These are phyloP conservation scores for Penicillium cinerascens DNA, from an alignment of 495 filamentous ascomycete species.

Conservation along the genomic window DNA sequence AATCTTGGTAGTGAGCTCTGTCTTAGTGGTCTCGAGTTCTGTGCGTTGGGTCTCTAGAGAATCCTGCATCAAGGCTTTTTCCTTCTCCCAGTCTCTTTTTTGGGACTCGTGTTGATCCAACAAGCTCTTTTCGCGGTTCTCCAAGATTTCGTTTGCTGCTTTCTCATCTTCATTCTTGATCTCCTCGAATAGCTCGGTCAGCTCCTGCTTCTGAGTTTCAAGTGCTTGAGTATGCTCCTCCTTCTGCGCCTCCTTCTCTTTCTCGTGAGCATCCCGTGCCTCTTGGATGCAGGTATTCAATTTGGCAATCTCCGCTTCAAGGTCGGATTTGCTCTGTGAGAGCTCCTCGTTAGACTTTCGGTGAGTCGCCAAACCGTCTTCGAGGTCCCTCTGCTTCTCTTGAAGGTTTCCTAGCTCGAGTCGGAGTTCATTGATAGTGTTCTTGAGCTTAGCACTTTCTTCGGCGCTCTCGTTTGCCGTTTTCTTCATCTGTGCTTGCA, in stretches of 20 bases:
- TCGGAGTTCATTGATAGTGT: constrained; percentile 48
- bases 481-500: constrained; percentile 52
- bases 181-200: constrained; percentile 48
- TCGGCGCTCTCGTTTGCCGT: constrained; percentile 48
- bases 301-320: constrained; percentile 51
- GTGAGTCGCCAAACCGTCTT: constrained; percentile 37
- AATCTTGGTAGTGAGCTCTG: constrained; percentile 35
- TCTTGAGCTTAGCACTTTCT: constrained; percentile 44
- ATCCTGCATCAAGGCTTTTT: constrained; percentile 42
- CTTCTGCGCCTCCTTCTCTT: constrained; percentile 35
- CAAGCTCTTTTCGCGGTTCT: constrained; percentile 39
- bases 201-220: constrained; percentile 38
- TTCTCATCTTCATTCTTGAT: constrained; percentile 49
- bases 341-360: constrained; percentile 44
- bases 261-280: constrained; percentile 32
- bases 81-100: constrained; percentile 42
- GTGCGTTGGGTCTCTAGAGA: constrained; percentile 35
- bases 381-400: constrained; percentile 51
- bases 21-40: constrained; percentile 32
- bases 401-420: constrained; percentile 57
- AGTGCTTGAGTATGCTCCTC: constrained; percentile 41
- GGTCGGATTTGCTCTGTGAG: constrained; percentile 30
- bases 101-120: constrained; percentile 35
- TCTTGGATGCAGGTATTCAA: constrained; percentile 48
- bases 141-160: constrained; percentile 33